Conservation (phyloP, 768 basidiomycete species). For the Xerocomellus amylosporus region DNA sequence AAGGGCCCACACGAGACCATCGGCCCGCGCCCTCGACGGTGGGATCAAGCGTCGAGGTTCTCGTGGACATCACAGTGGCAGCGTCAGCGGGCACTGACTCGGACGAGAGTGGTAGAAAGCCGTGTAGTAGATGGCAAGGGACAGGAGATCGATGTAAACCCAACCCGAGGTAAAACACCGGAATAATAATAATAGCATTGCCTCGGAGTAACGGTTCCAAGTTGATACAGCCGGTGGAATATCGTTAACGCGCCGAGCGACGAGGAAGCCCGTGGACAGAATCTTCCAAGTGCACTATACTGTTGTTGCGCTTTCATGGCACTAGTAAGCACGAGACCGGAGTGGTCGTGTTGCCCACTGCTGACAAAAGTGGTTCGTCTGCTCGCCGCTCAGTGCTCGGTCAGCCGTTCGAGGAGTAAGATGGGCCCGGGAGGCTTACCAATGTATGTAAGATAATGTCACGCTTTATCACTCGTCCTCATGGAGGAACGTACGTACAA, state of each 20-base stretch:
- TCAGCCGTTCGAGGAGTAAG: neutral
- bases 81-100: neutral
- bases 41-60: slow-evolving; percentile 3
- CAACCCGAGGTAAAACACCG: neutral
- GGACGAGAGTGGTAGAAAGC: neutral
- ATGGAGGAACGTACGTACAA: neutral
- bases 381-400: neutral
- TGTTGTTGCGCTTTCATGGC: neutral
- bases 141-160: neutral
- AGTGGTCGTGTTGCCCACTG: neutral
- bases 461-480: neutral
- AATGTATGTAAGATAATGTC: neutral
- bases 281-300: neutral
- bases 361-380: neutral
- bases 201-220: neutral
- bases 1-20: no score
- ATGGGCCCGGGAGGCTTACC: neutral
- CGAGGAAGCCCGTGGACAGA: neutral
- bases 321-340: neutral
- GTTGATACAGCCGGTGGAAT: neutral
- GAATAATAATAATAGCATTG: slow-evolving; percentile 8
- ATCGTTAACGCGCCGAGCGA: neutral
- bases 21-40: slow-evolving; percentile 4
- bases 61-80: slow-evolving; percentile 1
- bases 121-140: neutral